Percentiles rank a stretch among this genome's conserved stretches.
Conservation (phyloP, 768 basidiomycete species). For the Mycena galopus region DNA sequence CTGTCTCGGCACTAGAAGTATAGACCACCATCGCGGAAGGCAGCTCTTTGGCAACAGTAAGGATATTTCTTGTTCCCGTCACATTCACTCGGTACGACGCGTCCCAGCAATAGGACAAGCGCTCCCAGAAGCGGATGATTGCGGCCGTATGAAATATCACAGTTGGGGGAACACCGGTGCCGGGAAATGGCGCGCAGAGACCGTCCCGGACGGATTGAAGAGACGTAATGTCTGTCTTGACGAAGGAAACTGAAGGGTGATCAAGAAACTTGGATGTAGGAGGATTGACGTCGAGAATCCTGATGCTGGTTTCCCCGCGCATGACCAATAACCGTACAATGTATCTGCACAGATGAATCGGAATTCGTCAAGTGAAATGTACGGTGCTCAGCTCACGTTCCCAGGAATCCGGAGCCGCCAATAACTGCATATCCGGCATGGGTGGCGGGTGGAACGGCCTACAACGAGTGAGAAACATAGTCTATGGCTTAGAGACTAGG, state of each 20-base stretch:
- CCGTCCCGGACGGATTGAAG: conserved; percentile 43
- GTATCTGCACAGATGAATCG: conserved; percentile 40
- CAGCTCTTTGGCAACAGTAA: conserved; percentile 56
- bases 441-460: conserved; percentile 40
- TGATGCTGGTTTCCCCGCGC: conserved; percentile 49
- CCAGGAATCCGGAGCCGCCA: conserved; percentile 50
- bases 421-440: conserved; percentile 45
- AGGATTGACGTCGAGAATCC: conserved; percentile 48
- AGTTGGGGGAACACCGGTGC: conserved; percentile 55
- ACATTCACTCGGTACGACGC: conserved; percentile 65
- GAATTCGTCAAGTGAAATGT: neutral
- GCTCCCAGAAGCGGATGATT: conserved; percentile 69
- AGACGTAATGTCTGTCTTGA: conserved; percentile 49
- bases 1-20: conserved; percentile 59
- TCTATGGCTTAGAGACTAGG: neutral
- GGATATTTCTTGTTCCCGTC: conserved; percentile 61
- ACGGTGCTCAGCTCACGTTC: conserved; percentile 38
- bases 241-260: conserved; percentile 45
- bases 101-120: conserved; percentile 53
- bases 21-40: conserved; percentile 60
- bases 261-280: conserved; percentile 40
- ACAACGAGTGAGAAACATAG: neutral
- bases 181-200: conserved; percentile 46
- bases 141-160: conserved; percentile 71
- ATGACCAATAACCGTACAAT: conserved; percentile 50